These are phyloP conservation scores for Hypoxylon sp. DNA, from an alignment of 2,329 filamentous ascomycete genomes.

Conservation along the genomic window DNA sequence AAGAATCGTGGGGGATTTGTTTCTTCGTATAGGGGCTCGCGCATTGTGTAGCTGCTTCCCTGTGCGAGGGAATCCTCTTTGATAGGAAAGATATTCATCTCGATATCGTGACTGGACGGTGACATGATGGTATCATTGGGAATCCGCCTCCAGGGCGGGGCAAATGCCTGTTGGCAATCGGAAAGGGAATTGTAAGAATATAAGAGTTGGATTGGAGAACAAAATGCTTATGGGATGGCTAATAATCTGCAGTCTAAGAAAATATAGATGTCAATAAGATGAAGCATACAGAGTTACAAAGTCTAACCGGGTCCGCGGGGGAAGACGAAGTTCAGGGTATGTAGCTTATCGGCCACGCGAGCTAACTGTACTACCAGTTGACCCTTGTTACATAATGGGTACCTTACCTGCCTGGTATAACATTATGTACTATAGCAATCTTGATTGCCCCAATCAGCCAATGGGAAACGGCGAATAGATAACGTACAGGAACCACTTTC, in stretches of 20 bases:
- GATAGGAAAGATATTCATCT: slow-evolving; percentile 71
- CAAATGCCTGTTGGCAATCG: slow-evolving; percentile 15
- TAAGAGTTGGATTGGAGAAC: neutral
- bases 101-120: slow-evolving; percentile 57
- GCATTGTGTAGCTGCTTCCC: slow-evolving; percentile 67
- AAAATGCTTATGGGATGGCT: neutral
- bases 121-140: slow-evolving; percentile 55
- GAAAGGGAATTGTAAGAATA: neutral
- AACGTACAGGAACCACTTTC: slow-evolving; percentile 27
- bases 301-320: slow-evolving; percentile 8
- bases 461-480: slow-evolving; percentile 18
- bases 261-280: slow-evolving; percentile 4
- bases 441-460: neutral
- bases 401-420: no score
- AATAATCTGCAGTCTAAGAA: neutral
- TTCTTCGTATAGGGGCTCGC: slow-evolving; percentile 64
- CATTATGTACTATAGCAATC: no score
- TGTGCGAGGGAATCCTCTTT: slow-evolving; percentile 70
- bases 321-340: slow-evolving; percentile 4
- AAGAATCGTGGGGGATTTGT: slow-evolving; percentile 54
- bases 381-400: no score
- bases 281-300: slow-evolving; percentile 3
- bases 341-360: slow-evolving; percentile 30
- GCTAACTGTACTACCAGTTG: no score
- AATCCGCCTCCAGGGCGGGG: slow-evolving; percentile 46